Conservation (phyloP, 164 flowering plant species). For the Brasenia schreberi region DNA sequence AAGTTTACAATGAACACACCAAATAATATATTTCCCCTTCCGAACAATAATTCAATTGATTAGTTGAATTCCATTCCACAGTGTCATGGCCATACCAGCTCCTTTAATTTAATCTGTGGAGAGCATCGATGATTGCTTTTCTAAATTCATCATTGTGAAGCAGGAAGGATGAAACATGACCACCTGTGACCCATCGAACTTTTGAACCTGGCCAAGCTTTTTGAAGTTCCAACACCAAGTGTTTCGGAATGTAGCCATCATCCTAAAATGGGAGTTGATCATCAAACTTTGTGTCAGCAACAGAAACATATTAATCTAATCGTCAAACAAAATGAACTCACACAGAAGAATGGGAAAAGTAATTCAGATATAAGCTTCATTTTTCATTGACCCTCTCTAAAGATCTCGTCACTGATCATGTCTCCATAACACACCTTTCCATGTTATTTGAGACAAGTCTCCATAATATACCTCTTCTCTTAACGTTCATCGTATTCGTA, state of each 20-base stretch:
- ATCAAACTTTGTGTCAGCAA: neutral
- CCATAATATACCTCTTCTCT: no score
- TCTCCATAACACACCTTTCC: no score
- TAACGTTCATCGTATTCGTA: no score
- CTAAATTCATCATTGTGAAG: constrained; percentile 83
- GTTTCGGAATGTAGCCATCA: constrained; percentile 94
- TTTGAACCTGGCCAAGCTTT: constrained; percentile 99
- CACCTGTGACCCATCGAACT: constrained; percentile 98
- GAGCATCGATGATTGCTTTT: constrained; percentile 73
- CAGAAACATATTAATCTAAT: neutral
- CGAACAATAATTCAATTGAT: no score
- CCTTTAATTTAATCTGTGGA: constrained; percentile 53
- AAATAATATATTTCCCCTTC: no score
- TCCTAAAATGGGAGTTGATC: constrained; percentile 34
- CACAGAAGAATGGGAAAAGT: neutral
- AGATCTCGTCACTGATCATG: no score
- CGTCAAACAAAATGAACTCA: neutral
- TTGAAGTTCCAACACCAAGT: constrained; percentile 86
- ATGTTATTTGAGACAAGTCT: no score
- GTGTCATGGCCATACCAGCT: no score
- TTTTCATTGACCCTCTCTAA: no score
- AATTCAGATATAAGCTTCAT: no score
- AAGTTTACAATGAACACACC: no score
- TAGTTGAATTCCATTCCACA: no score
- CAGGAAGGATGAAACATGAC: constrained; percentile 90